Percentiles rank a stretch among this genome's conserved stretches.
Evolutionary conservation across 139 green algal species (phyloP).

Genomic region (Picochlorum sp.): DNA sequence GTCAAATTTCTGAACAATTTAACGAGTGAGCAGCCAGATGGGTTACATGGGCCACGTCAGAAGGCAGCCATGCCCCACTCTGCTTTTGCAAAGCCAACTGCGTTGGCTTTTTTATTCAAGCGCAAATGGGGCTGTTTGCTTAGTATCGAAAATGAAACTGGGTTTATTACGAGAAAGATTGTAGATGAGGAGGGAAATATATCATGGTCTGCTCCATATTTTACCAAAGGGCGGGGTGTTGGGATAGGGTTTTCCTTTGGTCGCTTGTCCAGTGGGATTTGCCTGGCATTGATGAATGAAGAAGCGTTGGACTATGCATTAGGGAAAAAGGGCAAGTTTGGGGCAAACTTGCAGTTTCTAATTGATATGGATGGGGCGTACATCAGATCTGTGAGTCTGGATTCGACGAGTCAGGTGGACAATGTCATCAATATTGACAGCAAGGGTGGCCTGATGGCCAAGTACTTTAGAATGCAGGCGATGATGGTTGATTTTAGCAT

Average conservation of each 20-base stretch:
- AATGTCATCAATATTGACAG: neutral
- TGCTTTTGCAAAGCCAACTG: slow-evolving; percentile 4
- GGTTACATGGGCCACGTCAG: neutral
- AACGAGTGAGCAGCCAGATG: slow-evolving; percentile 5
- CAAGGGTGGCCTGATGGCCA: neutral
- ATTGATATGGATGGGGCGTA: slow-evolving; percentile 12
- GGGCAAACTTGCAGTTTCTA: neutral
- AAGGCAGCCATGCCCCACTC: slow-evolving; percentile 11
- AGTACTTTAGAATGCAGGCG: slow-evolving; percentile 10
- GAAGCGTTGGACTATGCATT: neutral
- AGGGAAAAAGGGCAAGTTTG: neutral
- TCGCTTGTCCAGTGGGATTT: neutral
- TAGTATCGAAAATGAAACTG: slow-evolving; percentile 2
- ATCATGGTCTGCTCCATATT: slow-evolving; percentile 10
- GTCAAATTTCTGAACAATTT: slow-evolving; percentile 14
- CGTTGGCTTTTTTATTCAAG: slow-evolving; percentile 5
- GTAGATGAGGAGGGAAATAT: slow-evolving; percentile 1
- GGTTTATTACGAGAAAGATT: slow-evolving; percentile 7
- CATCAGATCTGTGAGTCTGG: neutral
- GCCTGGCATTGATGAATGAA: slow-evolving; percentile 11
- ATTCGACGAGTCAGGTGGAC: slow-evolving; percentile 3
- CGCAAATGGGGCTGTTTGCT: slow-evolving; percentile 7
- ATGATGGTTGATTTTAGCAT: slow-evolving; percentile 10
- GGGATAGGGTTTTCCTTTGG: slow-evolving; percentile 4
- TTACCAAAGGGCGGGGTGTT: slow-evolving; percentile 3